These are phyloP conservation scores for Lupinus albus DNA, from an alignment of 306 rosid species.

Conservation along the genomic window DNA sequence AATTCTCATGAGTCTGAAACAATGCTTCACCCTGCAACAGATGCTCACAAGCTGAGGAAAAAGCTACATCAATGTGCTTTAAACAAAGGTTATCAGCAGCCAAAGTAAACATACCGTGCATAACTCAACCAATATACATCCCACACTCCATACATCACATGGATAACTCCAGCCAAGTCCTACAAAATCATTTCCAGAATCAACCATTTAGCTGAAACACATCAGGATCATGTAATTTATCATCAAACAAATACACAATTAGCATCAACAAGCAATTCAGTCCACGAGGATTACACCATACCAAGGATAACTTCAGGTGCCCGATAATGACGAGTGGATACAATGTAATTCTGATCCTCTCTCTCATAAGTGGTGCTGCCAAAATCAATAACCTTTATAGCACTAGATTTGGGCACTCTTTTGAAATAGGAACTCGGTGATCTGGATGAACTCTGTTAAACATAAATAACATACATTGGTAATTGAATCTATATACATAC, in stretches of 20 bases:
- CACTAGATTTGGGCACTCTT: constrained; percentile 87
- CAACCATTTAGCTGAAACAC: neutral
- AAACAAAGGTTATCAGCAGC: neutral
- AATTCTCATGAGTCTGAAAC: constrained; percentile 94
- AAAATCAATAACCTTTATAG: constrained; percentile 95
- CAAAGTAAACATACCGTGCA: constrained; percentile 66
- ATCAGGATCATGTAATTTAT: neutral
- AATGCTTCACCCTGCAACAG: constrained; percentile 81
- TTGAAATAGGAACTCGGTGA: constrained; percentile 76
- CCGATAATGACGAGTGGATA: constrained; percentile 92
- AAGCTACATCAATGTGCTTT: neutral
- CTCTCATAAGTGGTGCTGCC: constrained; percentile 94
- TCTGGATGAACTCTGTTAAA: constrained; percentile 66
- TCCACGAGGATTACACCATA: constrained; percentile 27
- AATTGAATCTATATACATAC: neutral
- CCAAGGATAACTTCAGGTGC: constrained; percentile 99
- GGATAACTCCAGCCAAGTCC: constrained; percentile 97
- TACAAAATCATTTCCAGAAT: constrained; percentile 32
- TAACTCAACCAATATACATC: constrained; percentile 89
- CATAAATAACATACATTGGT: neutral
- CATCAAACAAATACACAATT: neutral
- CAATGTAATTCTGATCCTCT: constrained; percentile 84
- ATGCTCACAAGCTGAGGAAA: neutral
- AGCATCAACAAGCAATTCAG: neutral
- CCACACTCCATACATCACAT: constrained; percentile 95